Percentiles rank a stretch among this genome's conserved stretches.
Conservation (phyloP, 2,329 filamentous ascomycete species). For the Lecanoromycetidae sp. region DNA sequence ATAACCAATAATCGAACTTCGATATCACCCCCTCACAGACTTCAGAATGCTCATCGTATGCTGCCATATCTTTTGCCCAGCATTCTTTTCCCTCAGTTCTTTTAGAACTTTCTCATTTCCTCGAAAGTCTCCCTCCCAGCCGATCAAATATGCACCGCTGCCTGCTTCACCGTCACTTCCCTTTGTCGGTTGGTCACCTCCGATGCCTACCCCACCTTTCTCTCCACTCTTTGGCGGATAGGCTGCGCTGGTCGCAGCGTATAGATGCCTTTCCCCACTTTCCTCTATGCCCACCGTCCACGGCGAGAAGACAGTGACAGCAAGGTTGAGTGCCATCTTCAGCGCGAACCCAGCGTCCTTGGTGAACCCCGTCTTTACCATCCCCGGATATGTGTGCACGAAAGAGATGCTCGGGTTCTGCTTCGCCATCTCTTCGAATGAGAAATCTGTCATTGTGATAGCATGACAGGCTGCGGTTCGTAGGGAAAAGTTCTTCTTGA, state of each 20-base stretch:
- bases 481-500: constrained; percentile 4
- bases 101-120: constrained; percentile 12
- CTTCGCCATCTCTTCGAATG: constrained; percentile 34
- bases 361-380: constrained; percentile 35
- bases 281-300: constrained; percentile 23
- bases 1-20: neutral
- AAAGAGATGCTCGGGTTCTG: constrained; percentile 37
- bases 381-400: constrained; percentile 38
- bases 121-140: constrained; percentile 9
- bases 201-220: constrained; percentile 14
- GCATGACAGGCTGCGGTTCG: neutral
- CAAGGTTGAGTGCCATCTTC: constrained; percentile 20
- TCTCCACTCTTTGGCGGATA: constrained; percentile 21
- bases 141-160: constrained; percentile 23
- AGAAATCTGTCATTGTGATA: constrained; percentile 8
- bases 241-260: constrained; percentile 28
- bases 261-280: constrained; percentile 36
- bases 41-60: constrained; percentile 17
- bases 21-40: neutral
- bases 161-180: constrained; percentile 24
- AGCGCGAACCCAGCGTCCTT: neutral
- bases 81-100: constrained; percentile 9
- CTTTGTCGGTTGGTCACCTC: neutral
- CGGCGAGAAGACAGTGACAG: constrained; percentile 20
- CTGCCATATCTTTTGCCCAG: constrained; percentile 14